Conservation (phyloP, 306 rosid genomes). For the Betula pendula region DNA sequence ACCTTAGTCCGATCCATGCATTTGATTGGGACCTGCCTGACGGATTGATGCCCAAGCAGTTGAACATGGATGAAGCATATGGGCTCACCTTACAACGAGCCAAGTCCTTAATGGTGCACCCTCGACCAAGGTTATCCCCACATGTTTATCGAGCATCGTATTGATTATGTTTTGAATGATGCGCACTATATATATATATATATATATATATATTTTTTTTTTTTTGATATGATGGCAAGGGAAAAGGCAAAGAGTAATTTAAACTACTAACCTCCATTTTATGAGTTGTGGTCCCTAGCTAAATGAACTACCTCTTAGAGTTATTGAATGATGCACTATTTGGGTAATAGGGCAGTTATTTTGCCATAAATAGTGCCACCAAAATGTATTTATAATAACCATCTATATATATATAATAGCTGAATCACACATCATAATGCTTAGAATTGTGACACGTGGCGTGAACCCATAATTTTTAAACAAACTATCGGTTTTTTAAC, state of each 20-base stretch:
- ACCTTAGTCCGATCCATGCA: constrained; percentile 55
- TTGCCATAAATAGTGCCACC: not conserved
- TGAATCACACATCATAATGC: too few relatives aligned
- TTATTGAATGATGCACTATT: not conserved
- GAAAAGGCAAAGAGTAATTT: too few relatives aligned
- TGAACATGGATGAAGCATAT: constrained; percentile 77
- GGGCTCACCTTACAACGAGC: constrained; percentile 76
- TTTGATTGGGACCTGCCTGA: constrained; percentile 56
- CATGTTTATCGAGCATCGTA: constrained; percentile 28
- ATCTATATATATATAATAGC: too few relatives aligned
- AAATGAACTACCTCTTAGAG: too few relatives aligned
- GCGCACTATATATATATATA: too few relatives aligned
- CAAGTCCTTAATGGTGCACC: constrained; percentile 46
- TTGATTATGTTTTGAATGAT: not conserved
- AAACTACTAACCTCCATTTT: too few relatives aligned
- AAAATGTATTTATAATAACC: not conserved
- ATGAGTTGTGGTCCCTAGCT: too few relatives aligned
- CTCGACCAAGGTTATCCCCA: constrained; percentile 48
- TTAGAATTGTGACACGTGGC: too few relatives aligned
- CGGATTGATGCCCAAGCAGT: constrained; percentile 39
- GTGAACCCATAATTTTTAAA: too few relatives aligned
- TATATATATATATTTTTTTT: too few relatives aligned
- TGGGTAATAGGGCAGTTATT: not conserved
- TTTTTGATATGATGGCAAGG: too few relatives aligned
- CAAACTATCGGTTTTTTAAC: too few relatives aligned